phyloP scores from a whole-genome alignment of 2,329 filamentous ascomycete species.

The Exophiala oligosperma region DNA sequence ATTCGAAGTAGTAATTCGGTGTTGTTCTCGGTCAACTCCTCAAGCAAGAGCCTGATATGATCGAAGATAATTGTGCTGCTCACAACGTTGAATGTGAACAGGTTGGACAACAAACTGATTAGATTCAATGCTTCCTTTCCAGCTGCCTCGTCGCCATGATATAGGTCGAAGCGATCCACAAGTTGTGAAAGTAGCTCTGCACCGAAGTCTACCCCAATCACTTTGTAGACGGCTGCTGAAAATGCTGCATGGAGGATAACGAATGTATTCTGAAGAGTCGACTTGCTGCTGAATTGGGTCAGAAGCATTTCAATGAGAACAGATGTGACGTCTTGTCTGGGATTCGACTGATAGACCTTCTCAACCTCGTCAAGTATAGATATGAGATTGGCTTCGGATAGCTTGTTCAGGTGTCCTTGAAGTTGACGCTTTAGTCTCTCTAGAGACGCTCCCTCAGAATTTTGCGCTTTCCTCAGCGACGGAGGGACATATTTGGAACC shows the following conservation, averaged over 20 bases:
- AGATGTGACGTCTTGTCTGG: conserved; percentile 84
- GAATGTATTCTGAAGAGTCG: conserved; percentile 80
- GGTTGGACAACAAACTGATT: conserved; percentile 76
- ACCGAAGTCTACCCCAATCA: conserved; percentile 85
- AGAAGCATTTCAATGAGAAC: conserved; percentile 76
- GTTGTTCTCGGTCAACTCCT: conserved; percentile 76
- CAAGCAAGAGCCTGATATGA: conserved; percentile 77
- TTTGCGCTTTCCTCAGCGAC: conserved; percentile 67
- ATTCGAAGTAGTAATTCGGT: conserved; percentile 85
- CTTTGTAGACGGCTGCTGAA: conserved; percentile 80
- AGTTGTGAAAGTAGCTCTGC: conserved; percentile 79
- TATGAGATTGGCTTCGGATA: conserved; percentile 87
- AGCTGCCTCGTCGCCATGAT: conserved; percentile 47
- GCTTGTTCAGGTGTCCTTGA: conserved; percentile 86
- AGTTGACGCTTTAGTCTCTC: conserved; percentile 73
- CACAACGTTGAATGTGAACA: conserved; percentile 91
- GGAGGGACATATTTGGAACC: conserved; percentile 83
- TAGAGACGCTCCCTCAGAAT: conserved; percentile 66
- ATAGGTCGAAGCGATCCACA: conserved; percentile 72
- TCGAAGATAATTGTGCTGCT: conserved; percentile 84
- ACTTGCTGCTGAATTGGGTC: conserved; percentile 75
- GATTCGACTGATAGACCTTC: conserved; percentile 76
- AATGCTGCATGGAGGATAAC: conserved; percentile 90
- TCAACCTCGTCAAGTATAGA: conserved; percentile 82
- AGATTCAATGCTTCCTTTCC: conserved; percentile 72